These are phyloP conservation scores for Penicillium sp. DNA, from an alignment of 2,329 filamentous ascomycete species.

Conservation along the genomic window DNA sequence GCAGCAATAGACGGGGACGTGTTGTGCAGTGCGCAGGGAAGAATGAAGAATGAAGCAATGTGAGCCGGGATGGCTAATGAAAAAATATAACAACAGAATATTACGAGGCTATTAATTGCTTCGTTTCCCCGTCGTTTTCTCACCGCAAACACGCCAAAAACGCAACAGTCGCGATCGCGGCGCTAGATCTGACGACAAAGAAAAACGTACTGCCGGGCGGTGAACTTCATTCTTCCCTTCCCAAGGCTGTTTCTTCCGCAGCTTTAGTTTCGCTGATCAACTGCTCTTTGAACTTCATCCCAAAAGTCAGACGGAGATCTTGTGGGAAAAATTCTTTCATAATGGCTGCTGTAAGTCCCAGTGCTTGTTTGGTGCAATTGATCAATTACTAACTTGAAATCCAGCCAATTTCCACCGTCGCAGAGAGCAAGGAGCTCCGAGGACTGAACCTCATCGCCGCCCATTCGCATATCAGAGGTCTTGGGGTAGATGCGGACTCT, in stretches of 20 bases:
- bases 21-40: not conserved
- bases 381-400: conserved; percentile 5
- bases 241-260: conserved; percentile 1
- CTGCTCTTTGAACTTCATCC: not conserved
- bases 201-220: conserved; percentile 31
- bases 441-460: conserved; percentile 97
- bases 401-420: conserved; percentile 74
- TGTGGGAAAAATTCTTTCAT: conserved; percentile 2
- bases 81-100: not conserved
- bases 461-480: conserved; percentile 94
- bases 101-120: not conserved
- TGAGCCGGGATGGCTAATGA: no score
- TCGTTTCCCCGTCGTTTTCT: not conserved
- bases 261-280: not conserved
- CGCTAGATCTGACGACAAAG: not conserved
- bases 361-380: not conserved
- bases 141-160: not conserved
- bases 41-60: no score
- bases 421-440: conserved; percentile 92
- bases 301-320: not conserved
- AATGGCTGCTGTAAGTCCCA: conserved; percentile 41
- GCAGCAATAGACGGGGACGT: not conserved
- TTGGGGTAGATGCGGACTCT: conserved; percentile 89
- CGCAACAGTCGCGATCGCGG: not conserved
- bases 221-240: not conserved